phyloP scores from a whole-genome alignment of 306 rosid genomes.

The Argentina anserina region DNA sequence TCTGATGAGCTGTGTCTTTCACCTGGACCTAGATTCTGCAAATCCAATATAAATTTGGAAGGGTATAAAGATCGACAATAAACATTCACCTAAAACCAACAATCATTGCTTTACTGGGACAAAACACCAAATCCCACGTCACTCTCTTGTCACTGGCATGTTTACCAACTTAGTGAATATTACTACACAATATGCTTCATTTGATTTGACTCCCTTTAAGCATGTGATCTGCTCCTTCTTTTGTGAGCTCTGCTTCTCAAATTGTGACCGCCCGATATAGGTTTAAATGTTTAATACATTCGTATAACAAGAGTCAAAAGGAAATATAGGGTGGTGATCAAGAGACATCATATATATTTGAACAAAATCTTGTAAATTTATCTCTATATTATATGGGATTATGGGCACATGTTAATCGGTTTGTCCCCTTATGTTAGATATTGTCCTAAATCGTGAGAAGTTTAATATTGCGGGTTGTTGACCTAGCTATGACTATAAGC shows the following conservation, averaged over 20 bases:
- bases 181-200: no score
- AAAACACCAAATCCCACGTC: constrained; percentile 15
- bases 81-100: constrained; percentile 13
- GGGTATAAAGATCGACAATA: constrained; percentile 15
- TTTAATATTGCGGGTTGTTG: constrained; percentile 36
- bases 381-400: no score
- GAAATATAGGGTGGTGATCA: not conserved
- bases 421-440: constrained; percentile 39
- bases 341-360: not conserved
- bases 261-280: not conserved
- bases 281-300: no score
- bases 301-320: not conserved
- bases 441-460: constrained; percentile 29
- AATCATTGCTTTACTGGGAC: constrained; percentile 20
- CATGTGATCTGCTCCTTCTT: not conserved
- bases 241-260: not conserved
- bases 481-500: constrained; percentile 28
- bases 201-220: not conserved
- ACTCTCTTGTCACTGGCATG: constrained; percentile 17
- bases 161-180: no score
- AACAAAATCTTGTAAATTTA: not conserved
- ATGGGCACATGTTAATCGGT: not conserved
- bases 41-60: constrained; percentile 3
- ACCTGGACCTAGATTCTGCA: not conserved
- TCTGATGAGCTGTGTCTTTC: not conserved